Evolutionary conservation across 1,284 basidiomycete genomes (phyloP).

Genomic region (Microbotryum violaceum): DNA sequence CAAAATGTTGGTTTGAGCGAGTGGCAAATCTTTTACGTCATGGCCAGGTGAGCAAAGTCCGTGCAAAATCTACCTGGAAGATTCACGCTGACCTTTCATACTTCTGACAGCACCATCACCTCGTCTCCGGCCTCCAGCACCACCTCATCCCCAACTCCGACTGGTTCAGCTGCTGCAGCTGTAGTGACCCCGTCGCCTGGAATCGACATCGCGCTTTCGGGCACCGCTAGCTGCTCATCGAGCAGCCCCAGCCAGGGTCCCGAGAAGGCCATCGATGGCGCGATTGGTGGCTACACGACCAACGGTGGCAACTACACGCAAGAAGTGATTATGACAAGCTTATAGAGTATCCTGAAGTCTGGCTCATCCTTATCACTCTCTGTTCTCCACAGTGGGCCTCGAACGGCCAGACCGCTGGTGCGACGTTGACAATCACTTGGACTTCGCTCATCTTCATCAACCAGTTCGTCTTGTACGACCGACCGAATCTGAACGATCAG

Average conservation of each 20-base stretch:
- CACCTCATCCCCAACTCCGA: constrained; percentile 6
- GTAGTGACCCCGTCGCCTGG: background rate
- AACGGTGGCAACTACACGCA: constrained; percentile 1
- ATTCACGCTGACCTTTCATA: background rate
- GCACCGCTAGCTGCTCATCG: constrained; percentile 2
- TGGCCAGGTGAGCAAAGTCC: background rate
- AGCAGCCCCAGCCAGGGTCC: constrained; percentile 2
- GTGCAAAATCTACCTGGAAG: background rate
- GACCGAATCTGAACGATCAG: constrained; percentile 12
- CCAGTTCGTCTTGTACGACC: constrained; percentile 3
- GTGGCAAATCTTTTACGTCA: constrained; percentile 2
- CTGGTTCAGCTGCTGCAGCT: constrained; percentile 14
- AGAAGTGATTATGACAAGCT: background rate
- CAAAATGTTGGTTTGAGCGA: constrained; percentile 11
- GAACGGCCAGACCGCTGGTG: constrained; percentile 1
- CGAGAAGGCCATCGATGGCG: constrained; percentile 20
- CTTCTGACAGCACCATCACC: background rate
- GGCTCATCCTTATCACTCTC: background rate
- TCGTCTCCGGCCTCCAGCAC: background rate
- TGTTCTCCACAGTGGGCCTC: constrained; percentile 16
- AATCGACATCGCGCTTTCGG: constrained; percentile 9
- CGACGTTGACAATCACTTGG: constrained; percentile 13
- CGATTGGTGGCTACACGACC: constrained; percentile 14
- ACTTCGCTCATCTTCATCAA: constrained; percentile 2
- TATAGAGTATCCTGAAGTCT: too few relatives aligned